A percentile compares a stretch with the other conserved stretches of the same genome.
Evolutionary conservation across 73 alveolate species (phyloP).

Genomic region (Tetrahymena thermophila): DNA sequence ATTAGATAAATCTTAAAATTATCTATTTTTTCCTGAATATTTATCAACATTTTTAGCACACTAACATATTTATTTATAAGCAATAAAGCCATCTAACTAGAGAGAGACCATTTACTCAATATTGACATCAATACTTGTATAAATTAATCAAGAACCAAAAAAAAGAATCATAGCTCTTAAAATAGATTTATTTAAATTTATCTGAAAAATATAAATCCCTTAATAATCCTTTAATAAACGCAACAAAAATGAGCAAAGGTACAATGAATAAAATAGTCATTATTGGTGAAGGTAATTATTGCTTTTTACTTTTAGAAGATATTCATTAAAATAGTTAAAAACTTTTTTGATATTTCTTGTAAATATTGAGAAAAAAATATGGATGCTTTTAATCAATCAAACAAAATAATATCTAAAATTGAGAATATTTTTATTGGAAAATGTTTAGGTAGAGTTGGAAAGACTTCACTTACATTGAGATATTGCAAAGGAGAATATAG

Average conservation of each 20-base stretch:
- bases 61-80: background rate
- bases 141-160: background rate
- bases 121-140: background rate
- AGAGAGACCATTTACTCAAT: background rate
- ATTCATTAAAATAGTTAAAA: background rate
- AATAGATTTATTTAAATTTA: background rate
- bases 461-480: slow-evolving; percentile 71
- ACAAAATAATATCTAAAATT: background rate
- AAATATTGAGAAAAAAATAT: background rate
- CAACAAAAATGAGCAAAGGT: background rate
- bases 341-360: background rate
- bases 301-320: background rate
- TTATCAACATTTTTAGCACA: background rate
- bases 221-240: background rate
- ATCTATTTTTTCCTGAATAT: background rate
- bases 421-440: background rate
- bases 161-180: background rate
- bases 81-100: background rate
- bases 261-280: background rate
- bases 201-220: background rate
- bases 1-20: too few species aligned
- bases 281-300: background rate
- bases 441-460: slow-evolving; percentile 76
- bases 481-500: slow-evolving; percentile 66
- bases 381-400: background rate